phyloP scores from a whole-genome alignment of 2,329 filamentous ascomycete species.

The Tolypocladium inflatum region DNA sequence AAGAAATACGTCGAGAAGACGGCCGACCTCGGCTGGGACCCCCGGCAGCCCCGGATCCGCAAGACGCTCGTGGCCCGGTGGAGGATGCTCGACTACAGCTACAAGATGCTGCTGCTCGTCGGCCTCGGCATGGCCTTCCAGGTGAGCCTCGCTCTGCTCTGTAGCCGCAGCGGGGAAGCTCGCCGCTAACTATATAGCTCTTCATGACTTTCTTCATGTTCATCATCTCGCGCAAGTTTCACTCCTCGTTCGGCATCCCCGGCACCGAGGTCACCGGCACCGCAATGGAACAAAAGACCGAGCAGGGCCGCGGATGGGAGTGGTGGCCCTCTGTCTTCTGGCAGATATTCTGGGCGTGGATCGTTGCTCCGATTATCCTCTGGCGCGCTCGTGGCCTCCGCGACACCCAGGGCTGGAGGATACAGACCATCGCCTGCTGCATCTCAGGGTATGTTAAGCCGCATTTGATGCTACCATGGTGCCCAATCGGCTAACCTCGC shows the following conservation, averaged over 20 bases:
- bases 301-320: slow-evolving; percentile 49
- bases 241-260: slow-evolving; percentile 48
- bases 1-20: slow-evolving; percentile 25
- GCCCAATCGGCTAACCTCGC: not conserved
- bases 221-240: slow-evolving; percentile 56
- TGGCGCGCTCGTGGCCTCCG: slow-evolving; percentile 51
- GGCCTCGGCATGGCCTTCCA: slow-evolving; percentile 45
- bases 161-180: not conserved
- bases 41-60: slow-evolving; percentile 5
- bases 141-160: slow-evolving; percentile 24
- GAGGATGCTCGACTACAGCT: slow-evolving; percentile 32
- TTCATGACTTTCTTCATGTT: slow-evolving; percentile 50
- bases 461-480: not conserved
- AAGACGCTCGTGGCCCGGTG: slow-evolving; percentile 25
- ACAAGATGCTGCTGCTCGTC: slow-evolving; percentile 39
- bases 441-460: slow-evolving; percentile 29
- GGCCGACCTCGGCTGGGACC: slow-evolving; percentile 2
- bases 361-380: slow-evolving; percentile 51
- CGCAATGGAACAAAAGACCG: slow-evolving; percentile 36
- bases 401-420: slow-evolving; percentile 57
- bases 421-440: slow-evolving; percentile 48
- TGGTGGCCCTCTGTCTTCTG: slow-evolving; percentile 59
- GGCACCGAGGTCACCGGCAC: slow-evolving; percentile 52
- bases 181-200: slow-evolving; percentile 29
- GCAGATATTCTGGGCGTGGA: slow-evolving; percentile 55